phyloP scores from a whole-genome alignment of 179 eudicot genomes.

The Carnegiea gigantea region DNA sequence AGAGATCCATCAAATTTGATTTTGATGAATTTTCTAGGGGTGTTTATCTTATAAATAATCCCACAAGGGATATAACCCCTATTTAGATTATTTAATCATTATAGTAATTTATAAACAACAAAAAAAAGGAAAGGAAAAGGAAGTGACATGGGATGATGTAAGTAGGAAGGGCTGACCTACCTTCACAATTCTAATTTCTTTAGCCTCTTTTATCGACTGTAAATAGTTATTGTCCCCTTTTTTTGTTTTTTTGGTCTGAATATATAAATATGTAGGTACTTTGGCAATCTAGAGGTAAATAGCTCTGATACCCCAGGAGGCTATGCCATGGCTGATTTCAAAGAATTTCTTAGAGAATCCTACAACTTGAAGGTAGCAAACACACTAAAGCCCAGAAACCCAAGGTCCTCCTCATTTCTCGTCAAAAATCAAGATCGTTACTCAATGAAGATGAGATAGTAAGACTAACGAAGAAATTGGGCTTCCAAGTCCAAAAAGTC shows the following conservation, averaged over 20 bases:
- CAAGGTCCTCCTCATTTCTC: slow-evolving; percentile 33
- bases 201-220: background rate
- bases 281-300: slow-evolving; percentile 35
- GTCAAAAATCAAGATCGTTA: slow-evolving; percentile 29
- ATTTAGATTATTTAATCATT: no score
- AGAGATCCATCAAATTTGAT: no score
- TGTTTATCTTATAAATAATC: no score
- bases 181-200: no score
- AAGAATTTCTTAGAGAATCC: slow-evolving; percentile 29
- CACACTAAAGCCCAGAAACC: slow-evolving; percentile 23
- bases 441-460: slow-evolving; percentile 41
- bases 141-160: no score
- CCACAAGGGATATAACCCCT: no score
- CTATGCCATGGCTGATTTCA: slow-evolving; percentile 34
- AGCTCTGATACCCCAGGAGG: slow-evolving; percentile 32
- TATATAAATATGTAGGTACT: slow-evolving; percentile 25
- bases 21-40: no score
- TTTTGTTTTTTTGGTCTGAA: no score
- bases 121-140: no score
- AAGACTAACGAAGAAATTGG: slow-evolving; percentile 28
- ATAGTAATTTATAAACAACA: no score
- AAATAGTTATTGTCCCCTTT: background rate
- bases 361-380: slow-evolving; percentile 29
- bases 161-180: no score
- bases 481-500: slow-evolving; percentile 25